phyloP scores from a whole-genome alignment of 139 green algal genomes.

The Dunaliella sp. region DNA sequence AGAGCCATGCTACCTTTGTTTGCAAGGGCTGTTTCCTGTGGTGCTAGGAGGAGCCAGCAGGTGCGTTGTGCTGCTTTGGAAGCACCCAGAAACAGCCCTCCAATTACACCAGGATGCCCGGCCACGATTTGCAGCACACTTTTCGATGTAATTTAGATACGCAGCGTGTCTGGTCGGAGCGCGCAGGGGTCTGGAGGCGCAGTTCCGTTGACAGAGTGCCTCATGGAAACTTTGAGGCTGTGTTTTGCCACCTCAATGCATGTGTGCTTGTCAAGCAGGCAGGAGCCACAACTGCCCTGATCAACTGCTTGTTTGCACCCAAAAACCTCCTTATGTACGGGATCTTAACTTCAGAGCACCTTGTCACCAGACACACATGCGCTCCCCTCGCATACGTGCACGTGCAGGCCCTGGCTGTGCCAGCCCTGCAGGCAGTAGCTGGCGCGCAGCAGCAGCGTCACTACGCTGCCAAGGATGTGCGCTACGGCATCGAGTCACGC shows the following conservation, averaged over 20 bases:
- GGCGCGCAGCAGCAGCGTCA: slow-evolving; percentile 29
- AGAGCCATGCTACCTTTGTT: neutral
- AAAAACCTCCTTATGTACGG: no score
- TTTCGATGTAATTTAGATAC: no score
- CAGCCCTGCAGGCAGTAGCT: neutral
- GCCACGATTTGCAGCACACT: no score
- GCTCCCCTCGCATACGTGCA: neutral
- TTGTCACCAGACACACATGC: neutral
- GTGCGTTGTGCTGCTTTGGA: neutral
- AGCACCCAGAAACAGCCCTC: neutral
- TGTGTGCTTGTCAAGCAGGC: no score
- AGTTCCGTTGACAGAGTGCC: no score
- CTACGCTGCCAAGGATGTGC: slow-evolving; percentile 93
- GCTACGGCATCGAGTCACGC: slow-evolving; percentile 92
- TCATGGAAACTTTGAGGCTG: no score
- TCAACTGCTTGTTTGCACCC: neutral
- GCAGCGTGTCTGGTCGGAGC: no score
- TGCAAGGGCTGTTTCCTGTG: neutral
- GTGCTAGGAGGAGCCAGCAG: neutral
- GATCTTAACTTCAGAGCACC: no score
- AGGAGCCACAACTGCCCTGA: no score
- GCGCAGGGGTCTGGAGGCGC: no score
- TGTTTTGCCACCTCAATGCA: no score
- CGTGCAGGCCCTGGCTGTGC: neutral
- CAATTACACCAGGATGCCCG: no score